Base-by-base conservation (phyloP, 805 yeast genomes). In the Ogataea pilisensis region DNA sequence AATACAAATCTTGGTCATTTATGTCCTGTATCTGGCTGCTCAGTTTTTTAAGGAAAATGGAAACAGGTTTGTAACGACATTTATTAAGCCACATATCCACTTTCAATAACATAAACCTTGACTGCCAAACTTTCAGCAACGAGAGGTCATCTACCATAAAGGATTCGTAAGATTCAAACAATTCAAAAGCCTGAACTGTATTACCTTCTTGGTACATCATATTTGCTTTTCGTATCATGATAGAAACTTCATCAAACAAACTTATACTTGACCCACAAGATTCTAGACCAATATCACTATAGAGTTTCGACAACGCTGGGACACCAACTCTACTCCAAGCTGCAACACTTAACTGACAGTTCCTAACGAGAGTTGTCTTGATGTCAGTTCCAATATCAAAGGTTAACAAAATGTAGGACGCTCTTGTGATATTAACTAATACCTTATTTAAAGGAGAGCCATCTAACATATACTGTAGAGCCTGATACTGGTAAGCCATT, bases 401-500 rank as follows among this genome's bases (percentile, higher is more conserved):
- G 49, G 73, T 74, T 18, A 83, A 56, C 0, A 83, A 65, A 8
- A 82, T 66, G 48, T 73, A 79, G 2, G 69, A 64, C 0, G 85
- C 76, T 49, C 79, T 78, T 13, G 74, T 68, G 8, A 78, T 55
- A 33, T 85, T 76, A 48, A 81, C 86, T 25, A 78, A 53, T 11
- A 76, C 69, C 6, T 59, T 60, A 8, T 59, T 55, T 33, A 76
- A 56, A 2, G 73, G 60, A 0, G 69, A 72, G 7, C 84, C 81
- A 48, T 71, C 75, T 34, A 74, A 55, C 59, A 82, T 64, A 25
- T 71, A 49, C 43, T 79, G 76, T 2, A 75, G 57, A 0, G 84
- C 76, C 51, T 84, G 88, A 46, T 78, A 78, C 48, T 80, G 80
- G 54, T 76, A 81, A 8, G 87, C 80, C 55, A 77, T 70, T 2